Conservation (phyloP, 352 stramenopile species). For the Phytophthora pseudosyringae region DNA sequence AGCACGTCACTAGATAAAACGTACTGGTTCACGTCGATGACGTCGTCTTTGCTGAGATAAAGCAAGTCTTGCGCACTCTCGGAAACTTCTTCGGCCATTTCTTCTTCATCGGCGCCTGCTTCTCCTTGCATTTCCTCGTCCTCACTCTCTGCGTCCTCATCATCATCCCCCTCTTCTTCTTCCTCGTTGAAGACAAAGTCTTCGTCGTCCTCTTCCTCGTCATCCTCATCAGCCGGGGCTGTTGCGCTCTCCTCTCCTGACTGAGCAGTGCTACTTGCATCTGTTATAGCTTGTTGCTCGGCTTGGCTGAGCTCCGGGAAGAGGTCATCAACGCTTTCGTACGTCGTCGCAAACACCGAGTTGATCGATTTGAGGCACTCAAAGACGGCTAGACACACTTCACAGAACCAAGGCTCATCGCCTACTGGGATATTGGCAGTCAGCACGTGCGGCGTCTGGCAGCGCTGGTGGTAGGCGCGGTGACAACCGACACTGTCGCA, state of each 20-base stretch:
- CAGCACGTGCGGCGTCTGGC: constrained; percentile 62
- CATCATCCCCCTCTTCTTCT: constrained; percentile 36
- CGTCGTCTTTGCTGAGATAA: constrained; percentile 56
- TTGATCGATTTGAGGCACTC: constrained; percentile 86
- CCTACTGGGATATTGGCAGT: constrained; percentile 71
- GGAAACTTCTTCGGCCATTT: constrained; percentile 36
- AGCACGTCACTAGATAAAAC: constrained; percentile 16
- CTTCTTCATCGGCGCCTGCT: constrained; percentile 21
- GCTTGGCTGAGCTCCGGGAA: constrained; percentile 54
- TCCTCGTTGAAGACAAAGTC: constrained; percentile 49
- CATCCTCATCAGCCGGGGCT: constrained; percentile 31
- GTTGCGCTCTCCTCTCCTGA: constrained; percentile 28
- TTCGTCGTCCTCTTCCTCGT: constrained; percentile 63
- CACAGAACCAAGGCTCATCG: constrained; percentile 82
- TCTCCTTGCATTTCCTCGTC: constrained; percentile 16
- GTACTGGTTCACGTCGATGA: constrained; percentile 60
- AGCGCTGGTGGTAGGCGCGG: constrained; percentile 84
- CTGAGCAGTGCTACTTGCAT: constrained; percentile 23
- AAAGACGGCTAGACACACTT: constrained; percentile 78
- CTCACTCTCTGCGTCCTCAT: constrained; percentile 23
- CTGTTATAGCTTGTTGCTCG: constrained; percentile 36
- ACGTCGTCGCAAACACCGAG: constrained; percentile 74
- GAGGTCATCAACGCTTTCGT: constrained; percentile 59
- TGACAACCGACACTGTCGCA: constrained; percentile 79
- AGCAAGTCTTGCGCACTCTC: constrained; percentile 54